Percentiles rank a stretch among this genome's conserved stretches.
phyloP scores from a whole-genome alignment of 805 yeast genomes.

The Helenozyma baotianmanensis region DNA sequence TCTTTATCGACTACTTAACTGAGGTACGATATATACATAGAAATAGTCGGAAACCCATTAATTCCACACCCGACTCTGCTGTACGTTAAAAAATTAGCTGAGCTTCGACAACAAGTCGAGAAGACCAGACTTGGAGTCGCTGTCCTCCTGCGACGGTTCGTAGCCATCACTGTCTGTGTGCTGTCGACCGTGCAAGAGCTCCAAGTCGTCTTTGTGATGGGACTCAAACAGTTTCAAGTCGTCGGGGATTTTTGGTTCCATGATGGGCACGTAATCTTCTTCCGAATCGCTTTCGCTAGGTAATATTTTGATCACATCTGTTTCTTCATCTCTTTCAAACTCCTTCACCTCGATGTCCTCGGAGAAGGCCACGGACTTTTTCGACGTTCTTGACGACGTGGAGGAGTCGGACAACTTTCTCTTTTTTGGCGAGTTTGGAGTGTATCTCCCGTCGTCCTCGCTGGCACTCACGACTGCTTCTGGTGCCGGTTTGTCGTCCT shows the following conservation, averaged over 20 bases:
- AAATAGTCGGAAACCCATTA: too few species aligned
- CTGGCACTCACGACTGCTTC: too few species aligned
- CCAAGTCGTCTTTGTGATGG: slow-evolving; percentile 30
- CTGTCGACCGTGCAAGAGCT: slow-evolving; percentile 22
- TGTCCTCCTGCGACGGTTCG: slow-evolving; percentile 2
- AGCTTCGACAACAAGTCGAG: slow-evolving; percentile 16
- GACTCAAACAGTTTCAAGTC: slow-evolving; percentile 11
- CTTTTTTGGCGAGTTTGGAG: slow-evolving; percentile 6
- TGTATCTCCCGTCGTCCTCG: background rate
- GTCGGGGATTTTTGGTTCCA: slow-evolving; percentile 1
- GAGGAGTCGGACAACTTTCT: slow-evolving; percentile 18
- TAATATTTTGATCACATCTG: slow-evolving; percentile 18
- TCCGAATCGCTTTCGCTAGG: slow-evolving; percentile 15
- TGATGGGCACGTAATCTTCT: slow-evolving; percentile 3
- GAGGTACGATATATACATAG: too few species aligned
- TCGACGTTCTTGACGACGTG: slow-evolving; percentile 16
- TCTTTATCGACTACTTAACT: slow-evolving; percentile 3
- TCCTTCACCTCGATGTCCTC: slow-evolving; percentile 41
- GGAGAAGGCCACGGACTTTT: slow-evolving; percentile 36
- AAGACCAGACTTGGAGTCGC: slow-evolving; percentile 10
- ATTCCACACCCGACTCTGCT: too few species aligned
- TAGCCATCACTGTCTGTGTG: slow-evolving; percentile 6
- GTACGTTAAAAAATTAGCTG: too few species aligned
- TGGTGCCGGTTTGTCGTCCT: slow-evolving; percentile 10
- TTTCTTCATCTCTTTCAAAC: slow-evolving; percentile 34